Conservation (phyloP, 306 rosid genomes). For the Spatholobus suberectus region DNA sequence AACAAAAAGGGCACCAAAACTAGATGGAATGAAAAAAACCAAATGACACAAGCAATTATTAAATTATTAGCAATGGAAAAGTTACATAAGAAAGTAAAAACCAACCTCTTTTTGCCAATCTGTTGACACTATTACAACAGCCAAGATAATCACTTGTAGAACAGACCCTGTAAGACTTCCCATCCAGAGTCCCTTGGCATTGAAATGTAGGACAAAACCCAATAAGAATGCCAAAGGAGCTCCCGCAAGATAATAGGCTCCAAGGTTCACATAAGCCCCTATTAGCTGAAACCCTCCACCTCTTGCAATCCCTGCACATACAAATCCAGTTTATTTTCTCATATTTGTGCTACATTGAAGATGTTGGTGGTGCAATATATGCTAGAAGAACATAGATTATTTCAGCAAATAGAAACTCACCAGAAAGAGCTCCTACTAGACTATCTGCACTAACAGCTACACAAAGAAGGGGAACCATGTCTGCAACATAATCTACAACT, state of each 20-base stretch:
- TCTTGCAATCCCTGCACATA: conserved; percentile 48
- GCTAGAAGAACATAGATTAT: neutral
- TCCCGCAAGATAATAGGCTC: conserved; percentile 53
- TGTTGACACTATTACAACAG: conserved; percentile 38
- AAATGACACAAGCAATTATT: neutral
- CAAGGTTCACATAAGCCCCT: conserved; percentile 56
- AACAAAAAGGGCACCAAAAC: neutral
- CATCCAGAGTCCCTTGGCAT: conserved; percentile 54
- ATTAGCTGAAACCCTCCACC: conserved; percentile 53
- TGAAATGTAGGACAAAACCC: conserved; percentile 43
- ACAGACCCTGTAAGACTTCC: conserved; percentile 48
- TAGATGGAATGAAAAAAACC: neutral
- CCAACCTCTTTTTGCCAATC: conserved; percentile 55
- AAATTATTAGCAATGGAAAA: neutral
- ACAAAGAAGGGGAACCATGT: conserved; percentile 61
- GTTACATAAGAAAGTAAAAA: neutral
- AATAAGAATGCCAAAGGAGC: conserved; percentile 40
- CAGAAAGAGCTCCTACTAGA: conserved; percentile 47
- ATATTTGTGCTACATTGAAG: neutral
- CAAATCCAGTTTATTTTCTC: neutral
- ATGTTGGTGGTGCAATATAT: neutral
- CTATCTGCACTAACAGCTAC: conserved; percentile 53
- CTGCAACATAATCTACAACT: conserved; percentile 52
- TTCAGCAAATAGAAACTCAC: conserved; percentile 34
- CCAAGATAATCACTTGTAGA: conserved; percentile 34